These are phyloP conservation scores for Torulaspora quercuum DNA, from an alignment of 805 yeast species.

Conservation along the genomic window DNA sequence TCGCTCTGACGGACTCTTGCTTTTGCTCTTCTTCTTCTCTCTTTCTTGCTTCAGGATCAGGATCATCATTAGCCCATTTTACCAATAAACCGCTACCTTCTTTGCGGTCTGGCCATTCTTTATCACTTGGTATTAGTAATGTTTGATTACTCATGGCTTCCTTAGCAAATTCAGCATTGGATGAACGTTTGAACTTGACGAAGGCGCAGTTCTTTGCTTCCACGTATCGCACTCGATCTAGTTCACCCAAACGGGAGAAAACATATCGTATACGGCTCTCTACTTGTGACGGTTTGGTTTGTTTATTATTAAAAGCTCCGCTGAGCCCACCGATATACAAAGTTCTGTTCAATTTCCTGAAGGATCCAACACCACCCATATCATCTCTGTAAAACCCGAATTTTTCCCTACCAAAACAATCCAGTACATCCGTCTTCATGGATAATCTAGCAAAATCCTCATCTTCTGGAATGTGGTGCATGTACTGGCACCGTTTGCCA, in stretches of 20 bases:
- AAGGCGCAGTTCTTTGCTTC: conserved; percentile 70
- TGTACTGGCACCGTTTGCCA: conserved; percentile 71
- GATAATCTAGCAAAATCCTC: conserved; percentile 58
- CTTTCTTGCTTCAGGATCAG: conserved; percentile 52
- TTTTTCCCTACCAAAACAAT: conserved; percentile 91
- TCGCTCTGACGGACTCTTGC: conserved; percentile 23
- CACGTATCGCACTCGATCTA: conserved; percentile 62
- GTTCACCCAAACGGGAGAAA: conserved; percentile 73
- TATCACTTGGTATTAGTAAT: conserved; percentile 41
- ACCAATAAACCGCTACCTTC: conserved; percentile 41
- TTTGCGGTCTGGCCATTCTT: conserved; percentile 58
- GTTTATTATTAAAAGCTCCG: conserved; percentile 41
- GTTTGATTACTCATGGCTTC: conserved; percentile 91
- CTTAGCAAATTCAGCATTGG: conserved; percentile 88
- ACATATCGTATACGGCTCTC: conserved; percentile 38
- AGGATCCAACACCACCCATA: conserved; percentile 90
- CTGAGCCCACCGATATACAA: conserved; percentile 64
- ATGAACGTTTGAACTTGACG: conserved; percentile 63
- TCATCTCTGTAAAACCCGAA: conserved; percentile 81
- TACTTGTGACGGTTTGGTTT: conserved; percentile 39
- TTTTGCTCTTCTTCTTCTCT: conserved; percentile 31
- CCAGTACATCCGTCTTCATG: conserved; percentile 42
- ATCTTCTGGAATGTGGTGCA: conserved; percentile 70
- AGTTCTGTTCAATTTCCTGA: conserved; percentile 65
- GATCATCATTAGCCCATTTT: conserved; percentile 89